Percentiles rank a stretch among this genome's conserved stretches.
These are phyloP conservation scores for Coniochaeta prunicola DNA, from an alignment of 2,329 filamentous ascomycete species.

Conservation along the genomic window DNA sequence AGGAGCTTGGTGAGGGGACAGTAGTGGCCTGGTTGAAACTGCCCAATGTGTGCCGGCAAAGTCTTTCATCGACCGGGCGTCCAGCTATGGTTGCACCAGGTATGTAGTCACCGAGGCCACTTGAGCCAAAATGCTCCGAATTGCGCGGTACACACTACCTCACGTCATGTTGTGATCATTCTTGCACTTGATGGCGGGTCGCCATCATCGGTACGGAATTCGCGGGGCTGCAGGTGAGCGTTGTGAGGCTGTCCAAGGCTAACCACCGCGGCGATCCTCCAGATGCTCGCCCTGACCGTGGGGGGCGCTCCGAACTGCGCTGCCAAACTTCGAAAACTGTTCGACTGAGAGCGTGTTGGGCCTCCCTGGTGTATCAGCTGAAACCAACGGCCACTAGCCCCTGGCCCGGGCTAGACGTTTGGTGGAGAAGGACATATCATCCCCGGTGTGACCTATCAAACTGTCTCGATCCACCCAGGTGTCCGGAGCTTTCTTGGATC, in stretches of 20 bases:
- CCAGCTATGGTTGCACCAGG: not conserved
- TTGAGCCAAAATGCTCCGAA: not conserved
- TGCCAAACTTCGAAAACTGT: not conserved
- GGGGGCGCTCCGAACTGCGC: not conserved
- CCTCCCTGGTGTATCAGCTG: too few relatives aligned
- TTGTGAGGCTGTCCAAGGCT: not conserved
- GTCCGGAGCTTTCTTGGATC: conserved; percentile 2
- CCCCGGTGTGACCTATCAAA: not conserved
- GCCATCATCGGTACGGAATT: not conserved
- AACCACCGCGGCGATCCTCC: not conserved
- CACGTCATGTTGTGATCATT: not conserved
- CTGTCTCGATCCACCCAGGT: not conserved
- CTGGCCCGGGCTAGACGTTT: not conserved
- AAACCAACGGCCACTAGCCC: not conserved
- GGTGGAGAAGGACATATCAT: not conserved
- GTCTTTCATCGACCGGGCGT: not conserved
- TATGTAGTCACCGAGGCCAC: not conserved
- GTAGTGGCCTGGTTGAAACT: not conserved
- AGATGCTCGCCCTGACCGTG: not conserved
- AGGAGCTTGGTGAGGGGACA: not conserved
- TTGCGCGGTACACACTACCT: not conserved
- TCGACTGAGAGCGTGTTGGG: not conserved
- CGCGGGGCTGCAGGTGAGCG: not conserved
- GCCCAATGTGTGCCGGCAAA: not conserved
- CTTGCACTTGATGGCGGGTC: not conserved